Evolutionary conservation across 2,329 filamentous ascomycete species (phyloP).

Genomic region (Sordariomycetes sp.): DNA sequence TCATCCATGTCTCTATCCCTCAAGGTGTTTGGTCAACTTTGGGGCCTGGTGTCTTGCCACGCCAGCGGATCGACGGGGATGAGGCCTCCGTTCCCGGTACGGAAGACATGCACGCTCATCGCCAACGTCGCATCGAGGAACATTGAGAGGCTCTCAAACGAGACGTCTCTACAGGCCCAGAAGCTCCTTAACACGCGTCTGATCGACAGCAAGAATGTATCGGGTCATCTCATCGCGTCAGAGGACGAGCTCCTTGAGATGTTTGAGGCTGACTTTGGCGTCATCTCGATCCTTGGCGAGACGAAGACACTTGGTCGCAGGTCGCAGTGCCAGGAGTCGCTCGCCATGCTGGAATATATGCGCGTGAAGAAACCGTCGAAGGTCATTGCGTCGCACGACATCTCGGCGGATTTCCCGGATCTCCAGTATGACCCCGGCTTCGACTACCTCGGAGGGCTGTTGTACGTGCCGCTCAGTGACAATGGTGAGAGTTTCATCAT

Average conservation of each 20-base stretch:
- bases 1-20: conserved; percentile 93
- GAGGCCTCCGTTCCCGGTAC: conserved; percentile 83
- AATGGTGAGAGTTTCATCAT: conserved; percentile 77
- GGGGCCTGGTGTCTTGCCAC: conserved; percentile 82
- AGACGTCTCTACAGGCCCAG: conserved; percentile 68
- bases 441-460: conserved; percentile 59
- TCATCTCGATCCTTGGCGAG: conserved; percentile 75
- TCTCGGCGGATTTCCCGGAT: conserved; percentile 67
- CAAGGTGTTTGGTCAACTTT: conserved; percentile 72
- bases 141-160: conserved; percentile 78
- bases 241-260: conserved; percentile 74
- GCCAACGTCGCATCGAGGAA: conserved; percentile 79
- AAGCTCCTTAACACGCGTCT: conserved; percentile 82
- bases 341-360: conserved; percentile 76
- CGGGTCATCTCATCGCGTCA: conserved; percentile 81
- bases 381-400: conserved; percentile 66
- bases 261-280: conserved; percentile 78
- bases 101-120: conserved; percentile 82
- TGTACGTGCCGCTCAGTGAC: conserved; percentile 69
- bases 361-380: conserved; percentile 62
- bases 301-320: conserved; percentile 71
- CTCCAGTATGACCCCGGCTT: conserved; percentile 71
- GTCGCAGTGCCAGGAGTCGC: conserved; percentile 66
- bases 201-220: conserved; percentile 65
- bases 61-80: conserved; percentile 66